Evolutionary conservation across 169 alveolate species (phyloP).

Genomic region (Plasmodium blacklocki): DNA sequence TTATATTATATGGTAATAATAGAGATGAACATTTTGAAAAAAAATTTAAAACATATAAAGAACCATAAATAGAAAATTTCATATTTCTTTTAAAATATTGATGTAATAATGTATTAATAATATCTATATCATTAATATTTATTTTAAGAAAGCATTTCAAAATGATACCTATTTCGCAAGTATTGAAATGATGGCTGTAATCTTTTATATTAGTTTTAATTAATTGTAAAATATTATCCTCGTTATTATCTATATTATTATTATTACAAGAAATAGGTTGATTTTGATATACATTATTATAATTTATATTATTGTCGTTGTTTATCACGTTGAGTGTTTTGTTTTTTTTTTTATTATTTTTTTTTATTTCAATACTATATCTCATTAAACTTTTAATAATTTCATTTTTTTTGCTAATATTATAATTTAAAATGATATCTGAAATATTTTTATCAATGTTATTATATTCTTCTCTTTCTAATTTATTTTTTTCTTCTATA

Average conservation of each 20-base stretch:
- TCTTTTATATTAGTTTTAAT: constrained; percentile 41
- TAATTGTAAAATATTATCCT: constrained; percentile 9
- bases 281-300: background rate
- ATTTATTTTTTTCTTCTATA: constrained; percentile 46
- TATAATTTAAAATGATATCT: constrained; percentile 50
- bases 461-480: constrained; percentile 59
- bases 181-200: constrained; percentile 33
- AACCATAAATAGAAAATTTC: constrained; percentile 66
- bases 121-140: constrained; percentile 22
- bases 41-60: constrained; percentile 33
- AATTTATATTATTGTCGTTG: background rate
- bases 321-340: background rate
- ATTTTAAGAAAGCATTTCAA: constrained; percentile 64
- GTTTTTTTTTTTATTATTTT: constrained; percentile 2
- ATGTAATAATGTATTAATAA: constrained; percentile 27
- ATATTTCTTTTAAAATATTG: constrained; percentile 68
- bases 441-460: constrained; percentile 37
- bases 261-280: background rate
- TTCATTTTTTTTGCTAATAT: constrained; percentile 44
- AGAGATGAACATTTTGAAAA: constrained; percentile 29
- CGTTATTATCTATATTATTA: background rate
- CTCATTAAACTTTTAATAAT: constrained; percentile 43
- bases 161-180: constrained; percentile 65
- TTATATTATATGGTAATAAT: constrained; percentile 41
- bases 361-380: constrained; percentile 45